These are phyloP conservation scores for Sporothrix curviconia DNA, from an alignment of 2,329 filamentous ascomycete species.

Conservation along the genomic window DNA sequence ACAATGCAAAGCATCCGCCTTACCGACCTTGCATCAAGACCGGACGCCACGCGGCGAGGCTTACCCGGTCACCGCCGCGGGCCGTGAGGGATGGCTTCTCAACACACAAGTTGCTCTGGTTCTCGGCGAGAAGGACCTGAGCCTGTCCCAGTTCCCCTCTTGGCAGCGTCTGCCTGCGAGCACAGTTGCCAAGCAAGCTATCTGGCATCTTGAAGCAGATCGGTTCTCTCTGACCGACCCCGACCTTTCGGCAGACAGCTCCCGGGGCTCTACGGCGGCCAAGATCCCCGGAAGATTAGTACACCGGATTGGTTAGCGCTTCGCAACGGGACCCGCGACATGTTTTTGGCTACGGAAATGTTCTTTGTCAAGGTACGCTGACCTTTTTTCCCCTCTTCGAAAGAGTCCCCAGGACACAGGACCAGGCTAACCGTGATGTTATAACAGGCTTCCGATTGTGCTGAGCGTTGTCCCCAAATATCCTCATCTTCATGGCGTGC, in stretches of 20 bases:
- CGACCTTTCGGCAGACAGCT: constrained; percentile 47
- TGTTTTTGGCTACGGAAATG: constrained; percentile 53
- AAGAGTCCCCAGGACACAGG: too few relatives aligned
- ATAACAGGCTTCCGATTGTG: constrained; percentile 53
- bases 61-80: constrained; percentile 47
- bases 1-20: constrained; percentile 56
- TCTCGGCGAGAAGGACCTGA: constrained; percentile 57
- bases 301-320: constrained; percentile 40
- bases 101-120: constrained; percentile 59
- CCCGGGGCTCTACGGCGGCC: constrained; percentile 43
- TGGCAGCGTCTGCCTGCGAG: constrained; percentile 53
- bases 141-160: constrained; percentile 51
- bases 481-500: constrained; percentile 51
- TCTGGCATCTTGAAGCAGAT: constrained; percentile 54
- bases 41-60: too few relatives aligned
- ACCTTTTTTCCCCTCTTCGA: not conserved
- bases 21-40: constrained; percentile 47
- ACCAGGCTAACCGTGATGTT: not conserved
- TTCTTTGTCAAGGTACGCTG: constrained; percentile 59
- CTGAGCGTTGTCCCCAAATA: constrained; percentile 52
- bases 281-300: constrained; percentile 38
- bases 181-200: constrained; percentile 46
- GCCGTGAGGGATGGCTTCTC: constrained; percentile 60
- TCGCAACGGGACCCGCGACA: constrained; percentile 43
- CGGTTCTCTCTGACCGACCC: constrained; percentile 49